A percentile compares a stretch with the other conserved stretches of the same genome.
Conservation (phyloP, 1,139 yeast genomes). For the Blastobotrys raffinosifermentans region DNA sequence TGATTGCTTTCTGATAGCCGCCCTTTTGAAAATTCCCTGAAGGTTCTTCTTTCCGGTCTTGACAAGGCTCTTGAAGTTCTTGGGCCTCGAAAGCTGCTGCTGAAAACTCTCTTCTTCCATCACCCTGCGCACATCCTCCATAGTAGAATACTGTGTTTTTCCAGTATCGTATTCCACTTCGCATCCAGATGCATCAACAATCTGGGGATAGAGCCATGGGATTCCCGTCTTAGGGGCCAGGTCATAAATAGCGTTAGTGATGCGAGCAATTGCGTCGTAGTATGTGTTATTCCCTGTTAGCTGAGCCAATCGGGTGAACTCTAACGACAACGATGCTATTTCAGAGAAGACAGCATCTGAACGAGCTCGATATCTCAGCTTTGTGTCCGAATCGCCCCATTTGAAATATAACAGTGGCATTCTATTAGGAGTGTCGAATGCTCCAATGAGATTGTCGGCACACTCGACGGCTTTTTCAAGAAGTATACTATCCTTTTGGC, state of each 20-base stretch:
- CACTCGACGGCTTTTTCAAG: constrained; percentile 55
- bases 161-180: constrained; percentile 15
- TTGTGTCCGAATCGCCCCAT: constrained; percentile 43
- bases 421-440: constrained; percentile 64
- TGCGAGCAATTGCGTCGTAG: constrained; percentile 42
- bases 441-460: constrained; percentile 62
- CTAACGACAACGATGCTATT: constrained; percentile 62
- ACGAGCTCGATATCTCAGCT: constrained; percentile 27
- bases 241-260: constrained; percentile 37
- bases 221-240: constrained; percentile 30
- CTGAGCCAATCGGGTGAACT: constrained; percentile 61
- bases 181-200: constrained; percentile 49
- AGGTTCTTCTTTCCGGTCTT: background rate
- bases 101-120: background rate
- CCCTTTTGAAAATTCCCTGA: background rate
- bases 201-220: constrained; percentile 41
- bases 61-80: background rate
- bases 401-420: constrained; percentile 62
- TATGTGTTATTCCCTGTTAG: constrained; percentile 54
- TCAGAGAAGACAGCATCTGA: constrained; percentile 52
- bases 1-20: constrained; percentile 11
- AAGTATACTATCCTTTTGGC: constrained; percentile 42
- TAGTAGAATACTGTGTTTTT: background rate
- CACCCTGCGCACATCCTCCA: constrained; percentile 1
- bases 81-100: constrained; percentile 1